Evolutionary conservation across 2,329 filamentous ascomycete species (phyloP).

Genomic region (Mycosphaerelloides madeirae): DNA sequence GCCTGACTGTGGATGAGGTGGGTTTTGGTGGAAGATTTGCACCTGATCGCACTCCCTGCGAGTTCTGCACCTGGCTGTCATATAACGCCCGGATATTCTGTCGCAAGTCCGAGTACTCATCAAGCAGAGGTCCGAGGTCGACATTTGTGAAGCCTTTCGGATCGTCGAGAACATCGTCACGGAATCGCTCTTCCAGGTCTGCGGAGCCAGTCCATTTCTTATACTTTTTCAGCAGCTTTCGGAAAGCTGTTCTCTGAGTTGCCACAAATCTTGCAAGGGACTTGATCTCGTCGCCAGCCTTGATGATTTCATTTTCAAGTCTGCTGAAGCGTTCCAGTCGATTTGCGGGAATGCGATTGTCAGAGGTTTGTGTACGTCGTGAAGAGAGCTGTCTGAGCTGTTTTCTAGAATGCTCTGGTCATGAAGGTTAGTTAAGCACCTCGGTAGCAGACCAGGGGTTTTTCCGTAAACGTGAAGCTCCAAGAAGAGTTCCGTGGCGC

Average conservation of each 20-base stretch:
- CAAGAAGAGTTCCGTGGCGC: too few species aligned
- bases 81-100: constrained; percentile 43
- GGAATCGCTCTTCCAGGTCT: constrained; percentile 61
- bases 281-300: constrained; percentile 66
- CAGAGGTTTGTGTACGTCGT: constrained; percentile 14
- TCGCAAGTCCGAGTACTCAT: constrained; percentile 46
- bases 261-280: constrained; percentile 66
- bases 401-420: constrained; percentile 15
- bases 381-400: constrained; percentile 25
- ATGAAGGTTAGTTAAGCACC: too few species aligned
- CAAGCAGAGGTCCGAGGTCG: constrained; percentile 54
- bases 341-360: constrained; percentile 38
- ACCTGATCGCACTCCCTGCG: constrained; percentile 6
- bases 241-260: constrained; percentile 70
- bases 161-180: constrained; percentile 58
- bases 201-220: constrained; percentile 78
- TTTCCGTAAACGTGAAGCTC: too few species aligned
- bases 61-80: constrained; percentile 29
- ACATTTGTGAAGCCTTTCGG: constrained; percentile 68
- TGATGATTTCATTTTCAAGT: constrained; percentile 48
- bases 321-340: constrained; percentile 48
- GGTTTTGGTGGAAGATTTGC: constrained; percentile 12
- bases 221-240: constrained; percentile 83
- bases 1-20: constrained; percentile 27
- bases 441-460: too few species aligned